phyloP scores from a whole-genome alignment of 495 filamentous ascomycete species.

The Aspergillus indologenus region DNA sequence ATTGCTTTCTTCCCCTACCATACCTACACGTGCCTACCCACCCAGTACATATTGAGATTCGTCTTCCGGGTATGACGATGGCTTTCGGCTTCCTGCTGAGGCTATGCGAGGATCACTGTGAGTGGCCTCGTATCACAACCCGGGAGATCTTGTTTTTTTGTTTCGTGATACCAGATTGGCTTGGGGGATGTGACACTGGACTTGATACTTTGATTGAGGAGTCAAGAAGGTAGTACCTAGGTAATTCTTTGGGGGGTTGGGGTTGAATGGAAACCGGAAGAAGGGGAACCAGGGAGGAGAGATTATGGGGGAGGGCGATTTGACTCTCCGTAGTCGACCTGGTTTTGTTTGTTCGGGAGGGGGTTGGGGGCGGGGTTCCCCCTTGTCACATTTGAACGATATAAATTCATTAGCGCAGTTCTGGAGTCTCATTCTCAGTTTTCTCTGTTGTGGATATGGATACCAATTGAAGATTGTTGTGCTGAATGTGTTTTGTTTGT shows the following conservation, averaged over 20 bases:
- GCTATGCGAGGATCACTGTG: too few species aligned
- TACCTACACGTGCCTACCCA: background rate
- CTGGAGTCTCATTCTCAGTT: constrained; percentile 2
- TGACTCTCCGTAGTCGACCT: background rate
- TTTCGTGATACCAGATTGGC: constrained; percentile 17
- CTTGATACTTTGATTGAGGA: too few species aligned
- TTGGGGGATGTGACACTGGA: constrained; percentile 9
- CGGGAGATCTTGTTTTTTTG: constrained; percentile 6
- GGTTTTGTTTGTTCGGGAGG: background rate
- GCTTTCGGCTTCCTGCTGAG: too few species aligned
- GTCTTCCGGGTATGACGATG: too few species aligned
- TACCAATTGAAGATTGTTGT: background rate
- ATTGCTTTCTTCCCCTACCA: background rate
- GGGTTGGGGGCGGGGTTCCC: too few species aligned
- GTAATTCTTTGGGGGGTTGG: too few species aligned
- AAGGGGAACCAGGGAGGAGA: too few species aligned
- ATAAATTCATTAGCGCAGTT: background rate
- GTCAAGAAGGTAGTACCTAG: too few species aligned
- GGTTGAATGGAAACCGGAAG: too few species aligned
- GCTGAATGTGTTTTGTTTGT: too few species aligned
- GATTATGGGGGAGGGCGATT: too few species aligned
- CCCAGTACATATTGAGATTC: background rate
- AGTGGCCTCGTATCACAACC: too few species aligned
- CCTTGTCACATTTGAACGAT: background rate
- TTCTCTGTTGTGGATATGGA: background rate